Evolutionary conservation across 1,139 yeast species (phyloP).

Genomic region (Candida smagusa): DNA sequence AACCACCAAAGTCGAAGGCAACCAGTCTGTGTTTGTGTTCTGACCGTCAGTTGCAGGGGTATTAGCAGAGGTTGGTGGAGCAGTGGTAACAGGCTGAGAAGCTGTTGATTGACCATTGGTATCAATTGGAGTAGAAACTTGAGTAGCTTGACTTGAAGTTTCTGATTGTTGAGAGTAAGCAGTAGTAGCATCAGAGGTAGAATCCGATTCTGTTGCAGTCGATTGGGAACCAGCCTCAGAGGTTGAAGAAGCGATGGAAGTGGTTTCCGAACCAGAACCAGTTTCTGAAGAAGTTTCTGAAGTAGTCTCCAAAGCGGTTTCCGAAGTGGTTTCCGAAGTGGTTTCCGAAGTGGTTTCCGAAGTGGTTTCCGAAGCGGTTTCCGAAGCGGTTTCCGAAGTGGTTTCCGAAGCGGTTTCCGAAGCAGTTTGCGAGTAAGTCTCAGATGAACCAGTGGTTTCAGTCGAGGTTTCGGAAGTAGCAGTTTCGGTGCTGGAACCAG

Average conservation of each 20-base stretch:
- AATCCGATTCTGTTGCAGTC: constrained; percentile 8
- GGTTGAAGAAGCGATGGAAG: constrained; percentile 4
- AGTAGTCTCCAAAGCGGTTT: constrained; percentile 5
- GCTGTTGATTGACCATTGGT: constrained; percentile 16
- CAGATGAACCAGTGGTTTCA: constrained; percentile 6
- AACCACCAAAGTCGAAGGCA: constrained; percentile 46
- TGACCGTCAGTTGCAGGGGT: constrained; percentile 10
- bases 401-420: constrained; percentile 4
- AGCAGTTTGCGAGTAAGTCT: constrained; percentile 4
- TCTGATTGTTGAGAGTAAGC: background rate
- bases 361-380: constrained; percentile 6
- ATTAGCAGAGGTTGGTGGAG: constrained; percentile 11
- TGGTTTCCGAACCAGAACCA: constrained; percentile 4
- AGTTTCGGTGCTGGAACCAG: background rate
- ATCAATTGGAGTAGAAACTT: constrained; percentile 16
- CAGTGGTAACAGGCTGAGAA: constrained; percentile 13
- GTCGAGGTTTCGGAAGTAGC: constrained; percentile 7
- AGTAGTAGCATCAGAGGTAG: constrained; percentile 10
- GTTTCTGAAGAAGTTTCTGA: constrained; percentile 6
- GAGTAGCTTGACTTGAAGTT: constrained; percentile 13
- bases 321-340: constrained; percentile 2
- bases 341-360: constrained; percentile 4
- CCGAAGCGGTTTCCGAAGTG: constrained; percentile 2
- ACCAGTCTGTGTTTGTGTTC: constrained; percentile 34
- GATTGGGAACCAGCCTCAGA: constrained; percentile 5